Percentiles rank a stretch among this genome's conserved stretches.
Evolutionary conservation across 805 yeast genomes (phyloP).

Genomic region (Tetrapisispora iriomotensis): DNA sequence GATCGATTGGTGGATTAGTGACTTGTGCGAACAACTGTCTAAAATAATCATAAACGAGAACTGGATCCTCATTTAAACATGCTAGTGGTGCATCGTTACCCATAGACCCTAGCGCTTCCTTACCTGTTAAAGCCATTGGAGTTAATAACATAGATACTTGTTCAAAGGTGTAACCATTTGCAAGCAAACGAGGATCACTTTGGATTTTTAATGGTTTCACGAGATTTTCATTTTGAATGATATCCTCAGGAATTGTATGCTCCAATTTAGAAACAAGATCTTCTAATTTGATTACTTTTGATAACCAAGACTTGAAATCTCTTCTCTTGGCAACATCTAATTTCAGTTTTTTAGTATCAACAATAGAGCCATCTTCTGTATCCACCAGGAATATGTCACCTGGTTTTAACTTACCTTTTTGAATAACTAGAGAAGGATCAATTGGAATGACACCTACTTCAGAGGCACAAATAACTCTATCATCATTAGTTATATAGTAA

Average conservation of each 20-base stretch:
- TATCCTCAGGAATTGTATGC: conserved; percentile 15
- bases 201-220: conserved; percentile 37
- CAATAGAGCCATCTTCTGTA: conserved; percentile 84
- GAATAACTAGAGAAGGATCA: conserved; percentile 68
- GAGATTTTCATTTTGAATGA: conserved; percentile 11
- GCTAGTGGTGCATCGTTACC: conserved; percentile 97
- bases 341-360: conserved; percentile 87
- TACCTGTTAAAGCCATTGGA: conserved; percentile 89
- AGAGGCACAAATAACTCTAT: conserved; percentile 93
- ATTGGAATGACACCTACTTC: conserved; percentile 96
- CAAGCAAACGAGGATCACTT: conserved; percentile 70
- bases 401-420: conserved; percentile 91
- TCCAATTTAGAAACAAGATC: conserved; percentile 51
- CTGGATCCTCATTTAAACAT: conserved; percentile 88
- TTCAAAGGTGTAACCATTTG: conserved; percentile 92
- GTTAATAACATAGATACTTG: conserved; percentile 74
- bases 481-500: conserved; percentile 89
- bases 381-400: conserved; percentile 95
- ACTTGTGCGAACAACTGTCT: conserved; percentile 96
- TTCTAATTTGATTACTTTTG: conserved; percentile 75
- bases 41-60: conserved; percentile 83
- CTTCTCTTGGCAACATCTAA: conserved; percentile 64
- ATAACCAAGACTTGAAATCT: conserved; percentile 91
- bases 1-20: conserved; percentile 97
- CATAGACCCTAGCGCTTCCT: conserved; percentile 96